Evolutionary conservation across 1,284 basidiomycete species (phyloP).

Genomic region (Ustilago loliicola): DNA sequence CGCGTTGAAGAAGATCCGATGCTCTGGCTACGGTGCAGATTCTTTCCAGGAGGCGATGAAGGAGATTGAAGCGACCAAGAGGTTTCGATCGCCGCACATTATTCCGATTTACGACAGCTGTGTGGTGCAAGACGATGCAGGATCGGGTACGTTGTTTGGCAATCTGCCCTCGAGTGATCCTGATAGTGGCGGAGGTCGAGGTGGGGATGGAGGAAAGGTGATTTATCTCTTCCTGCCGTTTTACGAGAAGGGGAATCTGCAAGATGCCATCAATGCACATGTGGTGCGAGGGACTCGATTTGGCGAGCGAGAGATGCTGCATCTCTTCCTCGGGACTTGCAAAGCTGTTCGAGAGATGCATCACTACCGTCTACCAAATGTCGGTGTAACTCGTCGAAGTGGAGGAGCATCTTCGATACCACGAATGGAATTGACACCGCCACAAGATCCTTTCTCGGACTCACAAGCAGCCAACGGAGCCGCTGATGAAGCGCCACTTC

Average conservation of each 20-base stretch:
- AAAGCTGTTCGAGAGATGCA: constrained; percentile 95
- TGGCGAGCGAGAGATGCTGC: constrained; percentile 87
- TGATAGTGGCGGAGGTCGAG: constrained; percentile 40
- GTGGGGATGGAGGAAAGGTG: constrained; percentile 54
- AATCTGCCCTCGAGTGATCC: constrained; percentile 58
- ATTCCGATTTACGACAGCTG: constrained; percentile 68
- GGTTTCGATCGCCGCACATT: constrained; percentile 68
- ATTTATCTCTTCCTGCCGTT: constrained; percentile 80
- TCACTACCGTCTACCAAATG: constrained; percentile 69
- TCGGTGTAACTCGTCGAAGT: constrained; percentile 29
- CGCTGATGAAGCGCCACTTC: constrained; percentile 45
- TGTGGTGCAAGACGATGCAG: constrained; percentile 64
- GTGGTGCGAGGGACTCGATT: constrained; percentile 85
- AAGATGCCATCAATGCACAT: constrained; percentile 91
- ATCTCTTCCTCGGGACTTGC: constrained; percentile 92
- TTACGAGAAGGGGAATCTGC: constrained; percentile 86
- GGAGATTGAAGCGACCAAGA: constrained; percentile 69
- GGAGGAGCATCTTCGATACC: constrained; percentile 18
- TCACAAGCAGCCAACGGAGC: constrained; percentile 8
- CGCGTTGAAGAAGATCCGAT: constrained; percentile 70
- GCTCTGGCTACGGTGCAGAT: constrained; percentile 62
- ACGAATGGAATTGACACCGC: constrained; percentile 44
- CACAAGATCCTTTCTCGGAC: constrained; percentile 47
- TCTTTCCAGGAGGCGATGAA: constrained; percentile 68
- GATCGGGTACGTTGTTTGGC: constrained; percentile 48